phyloP scores from a whole-genome alignment of 352 stramenopile genomes.

The Globisporangium paroecandrum region DNA sequence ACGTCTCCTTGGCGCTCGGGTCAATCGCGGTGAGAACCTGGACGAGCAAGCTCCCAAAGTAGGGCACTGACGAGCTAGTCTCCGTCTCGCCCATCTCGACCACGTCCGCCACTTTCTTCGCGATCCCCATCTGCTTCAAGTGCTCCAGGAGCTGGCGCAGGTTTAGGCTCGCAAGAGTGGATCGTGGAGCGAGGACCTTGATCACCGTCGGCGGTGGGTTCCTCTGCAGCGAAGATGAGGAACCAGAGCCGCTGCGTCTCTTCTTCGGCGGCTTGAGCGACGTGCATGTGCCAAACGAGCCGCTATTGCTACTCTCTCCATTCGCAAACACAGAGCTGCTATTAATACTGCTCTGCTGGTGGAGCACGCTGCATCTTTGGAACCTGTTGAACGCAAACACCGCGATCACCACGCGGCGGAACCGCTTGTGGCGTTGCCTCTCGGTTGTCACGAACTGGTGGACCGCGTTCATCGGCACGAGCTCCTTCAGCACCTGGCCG shows the following conservation, averaged over 20 bases:
- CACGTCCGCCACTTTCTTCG: constrained; percentile 28
- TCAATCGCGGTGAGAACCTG: constrained; percentile 47
- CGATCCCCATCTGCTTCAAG: constrained; percentile 31
- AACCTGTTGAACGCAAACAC: constrained; percentile 74
- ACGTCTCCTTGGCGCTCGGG: constrained; percentile 29
- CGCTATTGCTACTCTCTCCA: background rate
- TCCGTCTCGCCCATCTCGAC: constrained; percentile 17
- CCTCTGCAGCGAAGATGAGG: constrained; percentile 13
- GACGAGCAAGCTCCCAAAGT: constrained; percentile 36
- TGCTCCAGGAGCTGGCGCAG: constrained; percentile 36
- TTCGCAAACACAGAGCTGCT: background rate
- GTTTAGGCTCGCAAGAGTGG: constrained; percentile 27
- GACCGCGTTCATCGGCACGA: constrained; percentile 30
- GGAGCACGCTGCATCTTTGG: constrained; percentile 25
- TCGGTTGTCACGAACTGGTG: constrained; percentile 11
- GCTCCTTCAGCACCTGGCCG: constrained; percentile 51
- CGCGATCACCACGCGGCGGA: constrained; percentile 51
- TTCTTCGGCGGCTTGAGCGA: constrained; percentile 34
- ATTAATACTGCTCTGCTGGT: background rate
- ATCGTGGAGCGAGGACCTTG: constrained; percentile 37
- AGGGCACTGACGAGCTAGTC: constrained; percentile 7
- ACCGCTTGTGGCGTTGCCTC: constrained; percentile 20
- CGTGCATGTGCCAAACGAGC: constrained; percentile 34
- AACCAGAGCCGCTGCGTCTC: constrained; percentile 15
- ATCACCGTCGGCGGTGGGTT: constrained; percentile 31